phyloP scores from a whole-genome alignment of 805 yeast species.

The Metahyphopichia silvanorum region DNA sequence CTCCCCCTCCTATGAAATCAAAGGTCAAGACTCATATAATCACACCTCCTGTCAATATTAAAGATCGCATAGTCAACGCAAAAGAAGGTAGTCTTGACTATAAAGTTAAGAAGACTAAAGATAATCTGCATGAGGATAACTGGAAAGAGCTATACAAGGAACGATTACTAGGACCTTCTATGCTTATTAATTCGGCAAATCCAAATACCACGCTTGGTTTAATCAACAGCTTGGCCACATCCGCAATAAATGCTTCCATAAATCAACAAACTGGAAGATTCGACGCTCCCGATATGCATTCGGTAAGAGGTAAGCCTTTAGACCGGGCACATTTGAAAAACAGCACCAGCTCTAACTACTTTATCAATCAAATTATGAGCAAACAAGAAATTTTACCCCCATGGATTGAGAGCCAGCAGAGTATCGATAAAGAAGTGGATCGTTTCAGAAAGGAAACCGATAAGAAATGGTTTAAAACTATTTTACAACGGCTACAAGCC shows the following conservation, averaged over 20 bases:
- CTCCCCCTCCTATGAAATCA: constrained; percentile 15
- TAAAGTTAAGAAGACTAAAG: constrained; percentile 39
- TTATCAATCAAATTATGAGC: constrained; percentile 71
- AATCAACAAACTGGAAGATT: constrained; percentile 72
- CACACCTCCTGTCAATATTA: constrained; percentile 19
- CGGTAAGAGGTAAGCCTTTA: constrained; percentile 59
- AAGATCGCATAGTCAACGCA: constrained; percentile 53
- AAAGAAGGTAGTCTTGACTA: constrained; percentile 68
- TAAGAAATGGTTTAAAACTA: constrained; percentile 30
- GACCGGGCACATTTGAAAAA: constrained; percentile 54
- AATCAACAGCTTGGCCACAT: constrained; percentile 69
- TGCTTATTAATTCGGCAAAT: constrained; percentile 39
- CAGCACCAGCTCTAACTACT: constrained; percentile 62
- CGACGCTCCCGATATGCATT: constrained; percentile 43
- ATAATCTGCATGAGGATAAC: constrained; percentile 37
- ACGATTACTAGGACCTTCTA: constrained; percentile 55
- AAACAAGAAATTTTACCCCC: constrained; percentile 83
- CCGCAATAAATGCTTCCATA: constrained; percentile 60
- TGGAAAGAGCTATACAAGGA: constrained; percentile 64
- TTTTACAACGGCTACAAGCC: constrained; percentile 10
- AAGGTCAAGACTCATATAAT: constrained; percentile 5
- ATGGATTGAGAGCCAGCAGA: constrained; percentile 79
- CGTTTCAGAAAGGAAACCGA: constrained; percentile 46
- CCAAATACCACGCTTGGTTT: constrained; percentile 46
- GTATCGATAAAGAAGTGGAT: constrained; percentile 56